These are phyloP conservation scores for Pichia sp. DNA, from an alignment of 1,139 yeast genomes.

Conservation along the genomic window DNA sequence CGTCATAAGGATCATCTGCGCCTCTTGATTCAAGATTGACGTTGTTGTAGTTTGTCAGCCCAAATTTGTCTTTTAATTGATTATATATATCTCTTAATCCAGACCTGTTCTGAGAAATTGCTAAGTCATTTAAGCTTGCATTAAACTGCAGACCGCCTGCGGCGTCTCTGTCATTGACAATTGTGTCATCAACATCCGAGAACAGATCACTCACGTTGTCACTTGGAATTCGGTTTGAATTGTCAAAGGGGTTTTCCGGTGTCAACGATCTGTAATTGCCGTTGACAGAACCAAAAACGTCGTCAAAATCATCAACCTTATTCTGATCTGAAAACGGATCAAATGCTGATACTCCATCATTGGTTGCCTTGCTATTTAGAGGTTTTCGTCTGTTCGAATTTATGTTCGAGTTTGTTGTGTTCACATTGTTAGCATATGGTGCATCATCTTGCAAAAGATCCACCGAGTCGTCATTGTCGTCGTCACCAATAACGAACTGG, in stretches of 20 bases:
- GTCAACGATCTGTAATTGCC: conserved; percentile 5
- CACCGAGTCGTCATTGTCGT: conserved; percentile 18
- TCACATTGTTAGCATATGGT: conserved; percentile 1
- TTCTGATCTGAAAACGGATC: conserved; percentile 21
- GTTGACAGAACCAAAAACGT: conserved; percentile 1
- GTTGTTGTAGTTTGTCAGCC: conserved; percentile 26
- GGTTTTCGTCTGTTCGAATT: not conserved
- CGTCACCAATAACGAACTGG: conserved; percentile 19
- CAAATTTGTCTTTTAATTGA: conserved; percentile 25
- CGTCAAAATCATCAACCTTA: conserved; percentile 5
- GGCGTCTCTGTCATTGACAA: conserved; percentile 13
- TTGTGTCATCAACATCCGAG: conserved; percentile 16
- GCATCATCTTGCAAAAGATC: conserved; percentile 12
- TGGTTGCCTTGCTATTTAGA: not conserved
- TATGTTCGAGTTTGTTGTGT: not conserved
- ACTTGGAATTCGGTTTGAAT: not conserved
- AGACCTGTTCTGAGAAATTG: conserved; percentile 10
- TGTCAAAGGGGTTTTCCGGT: conserved; percentile 17
- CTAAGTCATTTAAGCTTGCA: conserved; percentile 9
- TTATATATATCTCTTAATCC: conserved; percentile 28
- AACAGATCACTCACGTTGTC: conserved; percentile 13
- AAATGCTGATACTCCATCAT: conserved; percentile 4
- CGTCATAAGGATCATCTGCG: conserved; percentile 21
- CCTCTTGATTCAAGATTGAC: conserved; percentile 19
- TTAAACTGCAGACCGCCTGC: not conserved